Percentiles rank a stretch among this genome's conserved stretches.
Evolutionary conservation across 2,329 filamentous ascomycete genomes (phyloP).

Genomic region (Colletotrichum shisoi): DNA sequence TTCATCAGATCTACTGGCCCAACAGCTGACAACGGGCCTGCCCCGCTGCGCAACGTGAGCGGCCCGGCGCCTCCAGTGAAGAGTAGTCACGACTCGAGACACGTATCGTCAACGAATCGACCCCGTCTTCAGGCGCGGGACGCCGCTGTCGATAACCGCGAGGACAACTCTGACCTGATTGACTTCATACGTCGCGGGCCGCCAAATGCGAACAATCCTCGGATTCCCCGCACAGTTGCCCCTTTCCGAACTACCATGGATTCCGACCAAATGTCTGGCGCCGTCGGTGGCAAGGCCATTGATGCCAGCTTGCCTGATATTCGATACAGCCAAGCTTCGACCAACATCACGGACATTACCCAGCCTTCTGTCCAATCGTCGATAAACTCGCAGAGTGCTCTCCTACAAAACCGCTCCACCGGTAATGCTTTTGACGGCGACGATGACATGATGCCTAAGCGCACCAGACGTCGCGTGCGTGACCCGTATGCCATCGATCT

Average conservation of each 20-base stretch:
- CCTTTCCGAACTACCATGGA: slow-evolving; percentile 88
- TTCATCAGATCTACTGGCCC: slow-evolving; percentile 90
- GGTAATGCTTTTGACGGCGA: slow-evolving; percentile 58
- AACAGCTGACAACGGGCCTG: slow-evolving; percentile 52
- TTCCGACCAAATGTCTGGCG: slow-evolving; percentile 74
- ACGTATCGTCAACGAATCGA: slow-evolving; percentile 51
- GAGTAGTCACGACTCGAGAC: slow-evolving; percentile 52
- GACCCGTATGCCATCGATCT: slow-evolving; percentile 95
- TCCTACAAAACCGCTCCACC: slow-evolving; percentile 58
- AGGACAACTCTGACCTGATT: slow-evolving; percentile 84
- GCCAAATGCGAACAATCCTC: slow-evolving; percentile 67
- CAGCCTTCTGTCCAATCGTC: slow-evolving; percentile 67
- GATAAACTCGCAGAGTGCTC: slow-evolving; percentile 76
- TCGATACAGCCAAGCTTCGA: slow-evolving; percentile 65
- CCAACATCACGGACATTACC: slow-evolving; percentile 65
- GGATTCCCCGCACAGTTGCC: slow-evolving; percentile 82
- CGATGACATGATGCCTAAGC: slow-evolving; percentile 68
- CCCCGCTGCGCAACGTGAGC: slow-evolving; percentile 50
- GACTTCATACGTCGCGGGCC: slow-evolving; percentile 94
- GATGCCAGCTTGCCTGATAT: slow-evolving; percentile 66
- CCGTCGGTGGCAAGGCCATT: slow-evolving; percentile 63
- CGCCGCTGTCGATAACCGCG: slow-evolving; percentile 66
- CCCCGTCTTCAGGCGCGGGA: slow-evolving; percentile 75
- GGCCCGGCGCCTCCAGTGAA: slow-evolving; percentile 46
- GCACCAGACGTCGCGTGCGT: slow-evolving; percentile 78